Conservation (phyloP, 2,329 filamentous ascomycete genomes). For the Aspergillus alliaceus region DNA sequence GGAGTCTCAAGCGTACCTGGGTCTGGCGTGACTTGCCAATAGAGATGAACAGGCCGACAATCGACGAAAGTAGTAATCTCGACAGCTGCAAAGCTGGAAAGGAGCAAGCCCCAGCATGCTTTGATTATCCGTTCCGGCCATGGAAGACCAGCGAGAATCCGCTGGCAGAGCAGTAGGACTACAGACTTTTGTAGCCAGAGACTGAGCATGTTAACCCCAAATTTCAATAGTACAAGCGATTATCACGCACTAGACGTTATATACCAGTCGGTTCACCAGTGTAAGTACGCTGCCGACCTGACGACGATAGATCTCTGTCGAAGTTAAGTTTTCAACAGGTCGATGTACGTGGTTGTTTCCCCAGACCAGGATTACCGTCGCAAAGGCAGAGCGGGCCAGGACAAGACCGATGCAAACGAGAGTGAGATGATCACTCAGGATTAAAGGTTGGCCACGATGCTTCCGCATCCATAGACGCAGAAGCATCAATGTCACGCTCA, state of each 20-base stretch:
- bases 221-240: background rate
- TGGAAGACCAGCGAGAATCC: constrained; percentile 9
- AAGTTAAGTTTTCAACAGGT: background rate
- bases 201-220: background rate
- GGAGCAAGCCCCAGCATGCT: constrained; percentile 5
- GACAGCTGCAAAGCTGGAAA: background rate
- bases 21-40: constrained; percentile 11
- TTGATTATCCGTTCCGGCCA: constrained; percentile 13
- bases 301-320: background rate
- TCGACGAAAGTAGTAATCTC: constrained; percentile 3
- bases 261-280: constrained; percentile 1
- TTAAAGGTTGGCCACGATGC: constrained; percentile 9
- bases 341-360: constrained; percentile 5
- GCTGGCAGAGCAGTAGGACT: constrained; percentile 11
- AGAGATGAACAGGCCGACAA: constrained; percentile 5
- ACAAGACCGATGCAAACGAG: constrained; percentile 8
- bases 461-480: constrained; percentile 11
- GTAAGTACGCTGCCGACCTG: constrained; percentile 8
- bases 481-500: constrained; percentile 9
- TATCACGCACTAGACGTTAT: constrained; percentile 7
- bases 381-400: constrained; percentile 3
- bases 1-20: constrained; percentile 2
- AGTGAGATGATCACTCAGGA: constrained; percentile 13
- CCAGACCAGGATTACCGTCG: constrained; percentile 4
- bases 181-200: constrained; percentile 13